Percentiles rank a stretch among this genome's conserved stretches.
These are phyloP conservation scores for Penicillium goetzii DNA, from an alignment of 495 filamentous ascomycete genomes.

Conservation along the genomic window DNA sequence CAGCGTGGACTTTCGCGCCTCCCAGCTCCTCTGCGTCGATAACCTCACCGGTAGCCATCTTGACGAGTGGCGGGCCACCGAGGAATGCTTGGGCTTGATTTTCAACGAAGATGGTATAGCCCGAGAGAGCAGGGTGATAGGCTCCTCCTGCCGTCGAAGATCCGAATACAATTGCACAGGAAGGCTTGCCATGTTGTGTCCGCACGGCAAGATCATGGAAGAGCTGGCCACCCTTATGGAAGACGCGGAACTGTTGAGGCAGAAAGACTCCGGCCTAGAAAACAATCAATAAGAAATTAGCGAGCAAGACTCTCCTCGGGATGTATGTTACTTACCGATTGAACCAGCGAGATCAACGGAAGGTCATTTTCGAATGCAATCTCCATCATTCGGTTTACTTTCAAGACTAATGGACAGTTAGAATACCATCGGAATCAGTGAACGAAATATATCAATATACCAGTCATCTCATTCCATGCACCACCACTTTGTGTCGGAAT, in stretches of 20 bases:
- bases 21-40: constrained; percentile 37
- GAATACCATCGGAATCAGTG: neutral
- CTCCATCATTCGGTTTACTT: constrained; percentile 38
- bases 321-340: constrained; percentile 28
- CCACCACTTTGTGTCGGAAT: constrained; percentile 34
- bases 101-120: constrained; percentile 42
- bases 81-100: constrained; percentile 40
- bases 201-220: constrained; percentile 39
- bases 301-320: neutral
- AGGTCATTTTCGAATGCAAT: constrained; percentile 39
- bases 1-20: constrained; percentile 37
- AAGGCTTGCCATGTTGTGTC: constrained; percentile 32
- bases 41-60: constrained; percentile 41
- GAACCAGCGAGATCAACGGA: constrained; percentile 37
- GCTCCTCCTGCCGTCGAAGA: constrained; percentile 41
- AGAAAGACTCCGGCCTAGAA: constrained; percentile 38
- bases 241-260: constrained; percentile 40
- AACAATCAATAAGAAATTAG: neutral
- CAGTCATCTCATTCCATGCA: constrained; percentile 38
- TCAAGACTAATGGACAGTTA: constrained; percentile 26
- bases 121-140: constrained; percentile 42
- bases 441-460: neutral
- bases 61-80: constrained; percentile 39
- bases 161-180: constrained; percentile 41
- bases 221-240: constrained; percentile 40